Base-by-base conservation (phyloP, 2,329 filamentous ascomycete species). In the Tolypocladium cylindrosporum region DNA sequence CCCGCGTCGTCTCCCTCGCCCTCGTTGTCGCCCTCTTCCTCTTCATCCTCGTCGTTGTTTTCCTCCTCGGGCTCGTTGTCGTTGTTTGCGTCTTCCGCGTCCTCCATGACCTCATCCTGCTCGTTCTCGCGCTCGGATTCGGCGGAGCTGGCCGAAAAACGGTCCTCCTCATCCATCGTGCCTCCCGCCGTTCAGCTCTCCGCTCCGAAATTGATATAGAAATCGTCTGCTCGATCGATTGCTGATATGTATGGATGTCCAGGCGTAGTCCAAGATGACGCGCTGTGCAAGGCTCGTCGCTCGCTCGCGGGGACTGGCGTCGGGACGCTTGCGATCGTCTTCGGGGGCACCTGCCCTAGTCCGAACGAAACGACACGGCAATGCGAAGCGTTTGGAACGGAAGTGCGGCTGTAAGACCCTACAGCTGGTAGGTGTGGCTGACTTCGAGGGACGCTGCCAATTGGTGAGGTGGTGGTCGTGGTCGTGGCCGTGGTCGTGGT, bases 101-200 rank as follows among this genome's bases (percentile, higher is more conserved):
- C 76, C 51, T 84, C 80, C 79, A 84, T 84, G 41, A 80, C 73
- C 65, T 85, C 81, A 63, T 85, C 82, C 58, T 76, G 77, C 57
- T 83, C 81, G 62, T 74, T 68, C 10, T 68, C 69, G 59, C 68
- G 68, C 52, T 74, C 72, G 10, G 70, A 69, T 42, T 71, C 67
- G 21, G 58, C 64, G 39, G 69, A 70, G 63, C 68, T 71, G 27
- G 61, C 68, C 3, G 67, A 69, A 54, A 64, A 69, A 31, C 66
- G 67, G 55, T 72, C 69, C 52, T 71, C 69, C 19, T 72, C 69
- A 48, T 71, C 69, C 69, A 71, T 71, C 42, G 31, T 45, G 16
- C 31, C 43, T 24, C 41, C 24, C 31, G 56, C 40, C 53, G 39
- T 40, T 43, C 36, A 27, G 31, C 4, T 36, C 37, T 34, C 16